phyloP scores from a whole-genome alignment of 106 monocot species.

The Acorus calamus region DNA sequence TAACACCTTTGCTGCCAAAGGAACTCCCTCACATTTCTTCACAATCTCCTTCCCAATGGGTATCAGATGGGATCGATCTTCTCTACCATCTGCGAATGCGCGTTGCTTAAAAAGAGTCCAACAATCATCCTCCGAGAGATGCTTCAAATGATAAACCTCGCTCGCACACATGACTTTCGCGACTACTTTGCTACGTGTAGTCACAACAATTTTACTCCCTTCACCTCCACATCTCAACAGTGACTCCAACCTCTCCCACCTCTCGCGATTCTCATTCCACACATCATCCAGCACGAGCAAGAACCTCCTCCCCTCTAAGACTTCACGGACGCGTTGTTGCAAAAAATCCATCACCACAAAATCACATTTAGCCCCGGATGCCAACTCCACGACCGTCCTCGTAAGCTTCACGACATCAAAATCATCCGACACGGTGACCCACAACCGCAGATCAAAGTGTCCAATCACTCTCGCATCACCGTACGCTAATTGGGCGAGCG shows the following conservation, averaged over 20 bases:
- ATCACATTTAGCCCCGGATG: background rate
- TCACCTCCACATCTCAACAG: constrained; percentile 5
- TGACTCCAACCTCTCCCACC: constrained; percentile 13
- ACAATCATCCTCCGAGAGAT: constrained; percentile 18
- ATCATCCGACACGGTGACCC: constrained; percentile 31
- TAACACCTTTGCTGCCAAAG: constrained; percentile 28
- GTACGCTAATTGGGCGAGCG: constrained; percentile 29
- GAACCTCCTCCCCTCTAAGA: constrained; percentile 1
- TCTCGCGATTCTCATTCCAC: constrained; percentile 20
- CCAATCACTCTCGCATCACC: constrained; percentile 18
- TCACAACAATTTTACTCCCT: constrained; percentile 27
- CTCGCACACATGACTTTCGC: constrained; percentile 13
- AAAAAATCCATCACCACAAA: constrained; percentile 1
- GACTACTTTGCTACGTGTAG: constrained; percentile 15
- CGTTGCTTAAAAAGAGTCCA: constrained; percentile 22
- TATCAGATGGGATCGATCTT: constrained; percentile 3
- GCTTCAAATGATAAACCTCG: background rate
- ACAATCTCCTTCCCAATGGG: constrained; percentile 28
- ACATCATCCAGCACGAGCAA: constrained; percentile 41
- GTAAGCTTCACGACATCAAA: constrained; percentile 26
- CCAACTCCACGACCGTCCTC: constrained; percentile 12
- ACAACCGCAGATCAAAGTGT: constrained; percentile 24
- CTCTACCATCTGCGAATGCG: constrained; percentile 15
- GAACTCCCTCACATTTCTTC: constrained; percentile 24
- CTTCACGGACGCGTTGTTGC: background rate